Percentiles rank a stretch among this genome's conserved stretches.
Evolutionary conservation across 768 basidiomycete species (phyloP).

Genomic region (Peribolospora kevripleyi): DNA sequence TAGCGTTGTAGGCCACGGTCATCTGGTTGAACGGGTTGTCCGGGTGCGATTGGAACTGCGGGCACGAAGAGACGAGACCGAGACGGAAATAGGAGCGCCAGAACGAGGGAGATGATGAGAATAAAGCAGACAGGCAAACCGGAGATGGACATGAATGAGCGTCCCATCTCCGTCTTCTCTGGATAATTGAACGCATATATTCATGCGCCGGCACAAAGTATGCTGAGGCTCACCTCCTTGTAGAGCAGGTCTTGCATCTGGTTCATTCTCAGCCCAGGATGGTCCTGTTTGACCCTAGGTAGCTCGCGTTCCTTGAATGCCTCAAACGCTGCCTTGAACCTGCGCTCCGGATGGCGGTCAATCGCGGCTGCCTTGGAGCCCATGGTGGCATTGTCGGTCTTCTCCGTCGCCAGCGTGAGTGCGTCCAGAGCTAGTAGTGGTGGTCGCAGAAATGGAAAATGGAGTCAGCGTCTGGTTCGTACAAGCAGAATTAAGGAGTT

Average conservation of each 20-base stretch:
- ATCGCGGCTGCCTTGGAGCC: conserved; percentile 16
- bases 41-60: background rate
- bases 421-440: conserved; percentile 18
- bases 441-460: background rate
- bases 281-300: conserved; percentile 21
- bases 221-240: background rate
- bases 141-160: too few relatives aligned
- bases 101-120: too few relatives aligned
- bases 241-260: conserved; percentile 9
- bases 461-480: background rate
- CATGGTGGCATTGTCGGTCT: conserved; percentile 20
- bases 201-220: background rate
- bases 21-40: conserved; percentile 22
- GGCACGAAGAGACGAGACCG: background rate
- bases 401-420: conserved; percentile 20
- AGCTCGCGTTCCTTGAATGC: conserved; percentile 22
- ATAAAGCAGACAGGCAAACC: too few relatives aligned
- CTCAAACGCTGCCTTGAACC: conserved; percentile 27
- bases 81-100: too few relatives aligned
- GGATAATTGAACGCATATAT: too few relatives aligned
- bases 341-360: conserved; percentile 16
- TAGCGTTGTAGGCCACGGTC: conserved; percentile 19
- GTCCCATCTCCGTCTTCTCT: too few relatives aligned
- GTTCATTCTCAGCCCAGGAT: conserved; percentile 23
- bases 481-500: background rate